These are phyloP conservation scores for Aspergillus steynii DNA, from an alignment of 495 filamentous ascomycete species.

Conservation along the genomic window DNA sequence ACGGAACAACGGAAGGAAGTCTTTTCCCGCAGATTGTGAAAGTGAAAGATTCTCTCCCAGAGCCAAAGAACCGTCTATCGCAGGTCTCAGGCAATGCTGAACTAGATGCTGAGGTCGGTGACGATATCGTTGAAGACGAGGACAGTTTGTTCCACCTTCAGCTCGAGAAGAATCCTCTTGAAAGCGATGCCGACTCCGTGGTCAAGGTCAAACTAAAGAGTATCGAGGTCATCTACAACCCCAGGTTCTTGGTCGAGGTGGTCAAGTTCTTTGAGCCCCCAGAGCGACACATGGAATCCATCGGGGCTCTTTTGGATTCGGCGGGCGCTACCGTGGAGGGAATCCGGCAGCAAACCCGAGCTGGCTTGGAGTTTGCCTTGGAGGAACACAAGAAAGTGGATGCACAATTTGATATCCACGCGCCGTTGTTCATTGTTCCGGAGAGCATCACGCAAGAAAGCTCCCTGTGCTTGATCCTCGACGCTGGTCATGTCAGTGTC, in stretches of 20 bases:
- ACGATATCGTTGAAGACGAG: constrained; percentile 58
- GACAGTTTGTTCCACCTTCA: constrained; percentile 86
- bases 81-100: constrained; percentile 59
- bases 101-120: constrained; percentile 52
- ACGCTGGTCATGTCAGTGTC: constrained; percentile 93
- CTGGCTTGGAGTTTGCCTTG: constrained; percentile 91
- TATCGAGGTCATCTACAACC: constrained; percentile 96
- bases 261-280: constrained; percentile 94
- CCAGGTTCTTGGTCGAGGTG: constrained; percentile 83
- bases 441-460: constrained; percentile 81
- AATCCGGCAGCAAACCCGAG: constrained; percentile 89
- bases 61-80: constrained; percentile 44
- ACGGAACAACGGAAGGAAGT: constrained; percentile 88
- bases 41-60: constrained; percentile 79
- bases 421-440: constrained; percentile 92
- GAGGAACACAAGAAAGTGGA: constrained; percentile 98
- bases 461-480: constrained; percentile 85
- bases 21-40: constrained; percentile 91
- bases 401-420: constrained; percentile 91
- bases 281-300: constrained; percentile 96
- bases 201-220: constrained; percentile 90
- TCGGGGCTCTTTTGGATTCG: constrained; percentile 88
- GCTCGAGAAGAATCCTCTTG: constrained; percentile 92
- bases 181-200: constrained; percentile 86
- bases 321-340: constrained; percentile 95